phyloP scores from a whole-genome alignment of 1,284 basidiomycete species.

The Pseudozyma sp. region DNA sequence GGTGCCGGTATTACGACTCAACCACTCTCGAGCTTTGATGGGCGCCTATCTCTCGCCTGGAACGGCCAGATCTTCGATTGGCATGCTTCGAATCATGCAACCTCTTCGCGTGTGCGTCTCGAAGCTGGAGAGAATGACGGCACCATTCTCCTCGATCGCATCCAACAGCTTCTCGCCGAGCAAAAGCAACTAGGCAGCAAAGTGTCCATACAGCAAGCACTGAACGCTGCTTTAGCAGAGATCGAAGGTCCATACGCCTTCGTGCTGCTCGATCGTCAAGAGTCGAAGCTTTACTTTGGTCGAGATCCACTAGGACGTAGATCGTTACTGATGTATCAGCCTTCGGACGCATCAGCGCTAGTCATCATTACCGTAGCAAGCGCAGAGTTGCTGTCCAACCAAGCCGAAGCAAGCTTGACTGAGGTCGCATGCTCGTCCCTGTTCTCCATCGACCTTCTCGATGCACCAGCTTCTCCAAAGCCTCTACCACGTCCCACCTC shows the following conservation, averaged over 20 bases:
- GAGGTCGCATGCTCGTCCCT: constrained; percentile 77
- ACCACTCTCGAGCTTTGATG: constrained; percentile 36
- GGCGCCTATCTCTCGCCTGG: constrained; percentile 51
- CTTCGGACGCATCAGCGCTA: constrained; percentile 74
- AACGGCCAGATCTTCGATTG: constrained; percentile 64
- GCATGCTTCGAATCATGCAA: constrained; percentile 12
- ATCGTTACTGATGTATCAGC: constrained; percentile 78
- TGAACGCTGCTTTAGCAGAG: constrained; percentile 25
- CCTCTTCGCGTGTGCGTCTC: constrained; percentile 13
- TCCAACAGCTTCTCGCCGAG: constrained; percentile 18
- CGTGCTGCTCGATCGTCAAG: constrained; percentile 48
- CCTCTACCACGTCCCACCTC: constrained; percentile 8
- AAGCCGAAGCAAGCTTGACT: constrained; percentile 70
- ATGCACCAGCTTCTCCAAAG: constrained; percentile 4
- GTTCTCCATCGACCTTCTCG: constrained; percentile 73
- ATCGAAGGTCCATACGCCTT: constrained; percentile 65
- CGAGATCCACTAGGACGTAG: constrained; percentile 91
- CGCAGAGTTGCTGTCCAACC: constrained; percentile 62
- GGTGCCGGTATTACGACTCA: constrained; percentile 51
- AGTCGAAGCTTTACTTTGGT: constrained; percentile 77
- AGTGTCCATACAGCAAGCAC: not conserved
- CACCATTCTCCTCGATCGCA: constrained; percentile 31
- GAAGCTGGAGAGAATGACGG: constrained; percentile 54
- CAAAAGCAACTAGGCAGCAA: not conserved
- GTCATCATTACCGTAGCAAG: constrained; percentile 79